Evolutionary conservation across 1,139 yeast genomes (phyloP).

Genomic region (Spathaspora sp.): DNA sequence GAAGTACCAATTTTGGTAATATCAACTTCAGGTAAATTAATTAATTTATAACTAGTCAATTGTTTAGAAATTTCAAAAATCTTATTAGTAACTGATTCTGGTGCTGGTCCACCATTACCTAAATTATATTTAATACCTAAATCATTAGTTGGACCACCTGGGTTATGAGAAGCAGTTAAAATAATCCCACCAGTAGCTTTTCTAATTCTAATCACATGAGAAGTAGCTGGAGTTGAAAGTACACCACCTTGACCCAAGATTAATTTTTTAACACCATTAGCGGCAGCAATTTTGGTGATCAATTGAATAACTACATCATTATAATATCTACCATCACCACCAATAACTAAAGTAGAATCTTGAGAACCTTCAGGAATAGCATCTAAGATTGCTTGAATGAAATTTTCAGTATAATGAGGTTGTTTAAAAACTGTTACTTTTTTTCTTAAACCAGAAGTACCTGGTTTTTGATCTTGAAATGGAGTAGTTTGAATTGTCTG

Average conservation of each 20-base stretch:
- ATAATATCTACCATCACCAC: slow-evolving; percentile 96
- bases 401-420: slow-evolving; percentile 86
- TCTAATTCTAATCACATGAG: slow-evolving; percentile 79
- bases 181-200: slow-evolving; percentile 93
- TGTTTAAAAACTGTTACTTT: slow-evolving; percentile 83
- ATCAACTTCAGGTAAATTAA: slow-evolving; percentile 62
- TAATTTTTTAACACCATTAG: slow-evolving; percentile 83
- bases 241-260: slow-evolving; percentile 87
- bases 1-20: slow-evolving; percentile 55
- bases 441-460: slow-evolving; percentile 95
- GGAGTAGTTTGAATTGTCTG: slow-evolving; percentile 60
- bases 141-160: slow-evolving; percentile 95
- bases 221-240: slow-evolving; percentile 94
- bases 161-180: slow-evolving; percentile 95
- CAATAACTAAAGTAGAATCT: slow-evolving; percentile 79
- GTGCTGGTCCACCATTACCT: slow-evolving; percentile 99
- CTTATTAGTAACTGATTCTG: slow-evolving; percentile 87
- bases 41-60: slow-evolving; percentile 57
- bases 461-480: slow-evolving; percentile 92
- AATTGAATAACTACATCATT: slow-evolving; percentile 79
- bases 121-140: slow-evolving; percentile 95
- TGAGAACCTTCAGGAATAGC: slow-evolving; percentile 88
- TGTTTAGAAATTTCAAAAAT: slow-evolving; percentile 70
- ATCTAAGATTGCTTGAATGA: slow-evolving; percentile 79
- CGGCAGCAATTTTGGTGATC: slow-evolving; percentile 83